A percentile compares a stretch with the other conserved stretches of the same genome.
Conservation (phyloP, 768 basidiomycete genomes). For the Sistotremastrum suecicum region DNA sequence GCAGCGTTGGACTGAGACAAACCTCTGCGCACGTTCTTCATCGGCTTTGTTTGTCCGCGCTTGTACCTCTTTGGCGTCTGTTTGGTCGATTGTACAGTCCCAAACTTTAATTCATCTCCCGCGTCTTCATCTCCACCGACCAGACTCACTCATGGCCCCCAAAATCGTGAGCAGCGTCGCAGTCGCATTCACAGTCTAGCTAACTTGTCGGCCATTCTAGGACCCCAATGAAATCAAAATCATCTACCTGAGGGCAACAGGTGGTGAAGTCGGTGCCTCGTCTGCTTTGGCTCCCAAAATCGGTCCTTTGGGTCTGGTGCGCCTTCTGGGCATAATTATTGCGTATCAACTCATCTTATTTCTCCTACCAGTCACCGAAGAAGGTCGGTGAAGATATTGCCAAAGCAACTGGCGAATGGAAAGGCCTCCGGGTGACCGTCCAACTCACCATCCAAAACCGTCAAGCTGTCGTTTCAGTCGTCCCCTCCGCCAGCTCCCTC, state of each 20-base stretch:
- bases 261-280: constrained; percentile 98
- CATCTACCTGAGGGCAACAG: constrained; percentile 96
- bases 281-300: constrained; percentile 99
- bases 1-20: not conserved
- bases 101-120: constrained; percentile 35
- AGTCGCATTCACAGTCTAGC: constrained; percentile 1
- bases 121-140: constrained; percentile 16
- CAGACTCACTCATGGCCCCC: constrained; percentile 46
- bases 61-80: constrained; percentile 7
- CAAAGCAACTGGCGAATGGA: constrained; percentile 96
- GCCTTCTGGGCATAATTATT: constrained; percentile 16
- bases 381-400: constrained; percentile 99
- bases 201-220: constrained; percentile 22
- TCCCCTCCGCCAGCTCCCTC: constrained; percentile 92
- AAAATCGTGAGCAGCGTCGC: constrained; percentile 43
- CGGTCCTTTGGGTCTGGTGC: constrained; percentile 96
- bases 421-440: constrained; percentile 98
- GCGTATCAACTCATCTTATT: not conserved
- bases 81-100: constrained; percentile 36
- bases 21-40: not conserved
- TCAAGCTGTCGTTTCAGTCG: constrained; percentile 93
- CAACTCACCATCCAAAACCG: constrained; percentile 99
- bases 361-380: constrained; percentile 73
- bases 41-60: not conserved
- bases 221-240: constrained; percentile 98